Evolutionary conservation across 768 basidiomycete species (phyloP), one percentile per base, ranked within the genome.

Genomic region (Daedaleopsis sinensis): DNA sequence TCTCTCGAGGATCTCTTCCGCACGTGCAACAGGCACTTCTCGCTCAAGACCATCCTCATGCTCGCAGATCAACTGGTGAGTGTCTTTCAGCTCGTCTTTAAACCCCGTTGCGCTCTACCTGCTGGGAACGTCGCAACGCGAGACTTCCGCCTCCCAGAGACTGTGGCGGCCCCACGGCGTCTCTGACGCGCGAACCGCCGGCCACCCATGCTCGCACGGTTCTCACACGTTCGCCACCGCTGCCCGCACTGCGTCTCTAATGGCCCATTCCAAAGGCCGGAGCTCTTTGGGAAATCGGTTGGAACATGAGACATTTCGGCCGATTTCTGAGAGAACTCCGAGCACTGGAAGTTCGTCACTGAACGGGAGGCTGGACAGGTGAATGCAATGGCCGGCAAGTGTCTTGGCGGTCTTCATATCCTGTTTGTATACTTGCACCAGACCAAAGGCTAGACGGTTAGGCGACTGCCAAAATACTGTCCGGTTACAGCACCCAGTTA

Each of bases 21-120:
- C 72, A 84, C 86, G 77, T 93, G 91, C 73, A 95, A 95, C 78
- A 86, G 91, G 59, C 90, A 93, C 70, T 98, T 99, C 73, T 89
- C 88, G 3, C 82, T 98, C 72, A 98, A 96, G 82, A 97, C 96
- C 2, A 93, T 97, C 18, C 82, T 98, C 16, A 82, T 96, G 55
- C 85, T 99, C 51, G 89, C 96, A 50, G 96, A 98, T 77, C 96
- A 99, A 73, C 84, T 98, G 64, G 93, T 97, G 67, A 71, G 92
- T 76, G 7, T 13, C 53, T 48, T 35, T 11, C 27, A 55, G 5
- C 47, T 48, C 37, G 21, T 8, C 27, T 53, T 37, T 18, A 48
- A 27, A 23, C 21, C 21, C 21, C 46, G 46, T 8, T 15, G 23
- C 53, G 39, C 38, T 38, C 36, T 43, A 27, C 12, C 37, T 6